Evolutionary conservation across 163 green algal genomes (phyloP), one percentile per base, ranked within the genome.

Genomic region (Prototheca stagnorum): DNA sequence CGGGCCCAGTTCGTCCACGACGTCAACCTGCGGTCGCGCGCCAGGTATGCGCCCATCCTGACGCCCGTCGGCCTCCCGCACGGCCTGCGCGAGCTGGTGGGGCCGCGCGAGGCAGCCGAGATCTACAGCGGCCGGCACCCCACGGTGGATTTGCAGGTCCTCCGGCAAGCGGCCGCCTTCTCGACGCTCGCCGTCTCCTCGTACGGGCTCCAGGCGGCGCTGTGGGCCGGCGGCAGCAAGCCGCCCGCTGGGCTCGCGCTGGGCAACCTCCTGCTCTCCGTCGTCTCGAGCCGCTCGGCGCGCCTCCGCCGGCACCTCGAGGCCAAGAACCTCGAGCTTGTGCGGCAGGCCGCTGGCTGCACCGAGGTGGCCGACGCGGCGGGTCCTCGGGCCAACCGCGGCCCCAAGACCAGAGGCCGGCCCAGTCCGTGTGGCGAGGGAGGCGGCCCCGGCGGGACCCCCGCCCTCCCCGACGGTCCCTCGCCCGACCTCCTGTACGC

Each of bases 341-440:
- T 35, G 47, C 7, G 47, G 56, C 33, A 47, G 42, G 34, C 56
- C 47, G 41, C 23, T 52, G 7, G 41, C 47, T 22, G 17, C 7
- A 34, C 55, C 55, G 0, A 20, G 52, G 15, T 14, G 43, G 1
- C 26, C 62, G 31, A 31, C 54, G 16, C 33, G 15, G 17, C 31
- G 37, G n/a, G 59, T 70, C 48, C 53, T 49, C n/a, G 60, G 61
- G 46, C 49, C n/a, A n/a, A n/a, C n/a, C n/a, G n/a, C n/a, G n/a
- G n/a, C n/a, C n/a, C n/a, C n/a, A n/a, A n/a, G n/a, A n/a, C n/a
- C n/a, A n/a, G n/a, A n/a, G n/a, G n/a, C n/a, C n/a, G n/a, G n/a
- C n/a, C n/a, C n/a, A n/a, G n/a, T n/a, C n/a, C n/a, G n/a, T n/a
- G n/a, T n/a, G n/a, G n/a, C n/a, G n/a, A n/a, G n/a, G n/a, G n/a